phyloP scores from a whole-genome alignment of 176 grass and related monocot genomes.

The Triticum turgidum region DNA sequence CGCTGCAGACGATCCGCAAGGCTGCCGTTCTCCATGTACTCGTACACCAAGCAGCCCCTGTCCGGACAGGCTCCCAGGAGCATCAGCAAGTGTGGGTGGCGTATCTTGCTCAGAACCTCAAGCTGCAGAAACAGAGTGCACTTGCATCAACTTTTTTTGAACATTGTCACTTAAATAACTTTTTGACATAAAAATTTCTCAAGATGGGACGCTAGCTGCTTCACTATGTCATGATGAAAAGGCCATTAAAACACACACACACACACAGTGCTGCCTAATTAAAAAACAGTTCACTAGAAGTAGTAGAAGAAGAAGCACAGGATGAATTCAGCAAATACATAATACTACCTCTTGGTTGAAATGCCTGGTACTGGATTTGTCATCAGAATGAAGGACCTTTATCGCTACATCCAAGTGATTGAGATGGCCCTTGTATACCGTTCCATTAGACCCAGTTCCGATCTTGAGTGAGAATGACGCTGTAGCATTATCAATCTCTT shows the following conservation, averaged over 20 bases:
- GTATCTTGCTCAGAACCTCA: conserved; percentile 64
- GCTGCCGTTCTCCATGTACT: conserved; percentile 96
- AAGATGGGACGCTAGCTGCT: neutral
- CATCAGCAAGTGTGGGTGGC: conserved; percentile 74
- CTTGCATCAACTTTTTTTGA: neutral
- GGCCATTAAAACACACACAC: neutral
- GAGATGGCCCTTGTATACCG: conserved; percentile 82
- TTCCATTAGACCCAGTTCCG: conserved; percentile 68
- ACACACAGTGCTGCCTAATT: neutral
- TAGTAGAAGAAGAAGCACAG: neutral
- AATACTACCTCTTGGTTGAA: conserved; percentile 79
- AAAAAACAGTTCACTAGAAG: neutral
- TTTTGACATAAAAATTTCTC: neutral
- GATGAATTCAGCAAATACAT: neutral
- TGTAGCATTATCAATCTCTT: conserved; percentile 76
- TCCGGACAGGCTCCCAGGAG: conserved; percentile 84
- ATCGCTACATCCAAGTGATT: conserved; percentile 67
- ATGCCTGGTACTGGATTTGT: conserved; percentile 51
- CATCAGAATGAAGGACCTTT: conserved; percentile 69
- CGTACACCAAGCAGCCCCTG: conserved; percentile 75
- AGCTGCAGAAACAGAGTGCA: conserved; percentile 50
- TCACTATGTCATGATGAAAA: neutral
- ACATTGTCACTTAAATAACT: neutral
- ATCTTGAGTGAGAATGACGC: conserved; percentile 71
- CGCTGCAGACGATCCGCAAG: conserved; percentile 77